Base-by-base conservation (phyloP, 805 yeast genomes). In the Nakazawaea wyomingensis region DNA sequence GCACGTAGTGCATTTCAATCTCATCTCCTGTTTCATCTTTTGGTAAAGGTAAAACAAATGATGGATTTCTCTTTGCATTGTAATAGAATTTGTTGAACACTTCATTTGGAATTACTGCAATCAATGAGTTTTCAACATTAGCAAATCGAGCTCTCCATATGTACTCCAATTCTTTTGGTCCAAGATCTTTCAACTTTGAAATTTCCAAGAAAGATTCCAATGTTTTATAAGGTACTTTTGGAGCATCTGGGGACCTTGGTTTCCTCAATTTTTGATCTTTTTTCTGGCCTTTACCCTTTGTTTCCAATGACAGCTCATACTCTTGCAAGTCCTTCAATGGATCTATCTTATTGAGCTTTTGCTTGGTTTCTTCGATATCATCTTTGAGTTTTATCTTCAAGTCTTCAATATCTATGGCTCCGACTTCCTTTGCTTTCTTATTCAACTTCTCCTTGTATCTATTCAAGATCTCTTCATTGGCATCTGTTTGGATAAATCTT, bases 101-200 rank as follows among this genome's bases (percentile, higher is more conserved):
- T 2, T 66, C 66, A 2, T 63, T 61, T 7, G 77, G 73, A 30
- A 88, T 65, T 1, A 76, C 69, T 0, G 97, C 95, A 51, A 79
- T 73, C 48, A 93, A 56, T 7, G 80, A 62, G 36, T 78, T 65
- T 5, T 78, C 81, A 45, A 75, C 76, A 45, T 63, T 60, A 34
- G 76, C 75, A 64, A 90, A 90, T 50, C 96, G 75, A 0, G 96
- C 88, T 58, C 86, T 80, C 99, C 99, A 93, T 16, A 93, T 65
- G 52, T 75, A 72, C 53, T 85, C 95, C 40, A 91, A 67, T 54
- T 87, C 95, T 48, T 74, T 70, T 3, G 60, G 52, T 0, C 77
- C 72, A 41, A 90, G 72, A 4, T 67, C 71, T 38, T 62, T 47
- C 37, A 87, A 51, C 59, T 88, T 90, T 1, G 74, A 84, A 6